Conservation (phyloP, 345 rosid species). For the thale cress (Arabidopsis thaliana) region TAIR10.1 NC_003074.8:8064001-8064500, state of each 20-base stretch:
- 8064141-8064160: slow-evolving; percentile 73
- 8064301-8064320: slow-evolving; percentile 71
- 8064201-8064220: slow-evolving; percentile 85
- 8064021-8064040: slow-evolving; percentile 69
- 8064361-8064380: slow-evolving; percentile 32
- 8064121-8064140: slow-evolving; percentile 68
- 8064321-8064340: slow-evolving; percentile 66
- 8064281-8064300: slow-evolving; percentile 75
- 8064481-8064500: slow-evolving; percentile 4
- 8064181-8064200: slow-evolving; percentile 53
- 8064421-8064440: slow-evolving; percentile 18
- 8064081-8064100: slow-evolving; percentile 81
- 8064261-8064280: slow-evolving; percentile 70
- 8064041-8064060: slow-evolving; percentile 56
- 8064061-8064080: slow-evolving; percentile 65
- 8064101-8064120: slow-evolving; percentile 76
- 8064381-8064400: slow-evolving; percentile 39
- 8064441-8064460: slow-evolving; percentile 33
- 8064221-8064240: slow-evolving; percentile 83
- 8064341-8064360: slow-evolving; percentile 35
- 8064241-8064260: slow-evolving; percentile 78
- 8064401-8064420: slow-evolving; percentile 33
- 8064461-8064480: slow-evolving; percentile 32
- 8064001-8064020: slow-evolving; percentile 78
- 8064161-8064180: slow-evolving; percentile 86